Percentiles rank a stretch among this genome's conserved stretches.
These are phyloP conservation scores for Rehmannia glutinosa DNA, from an alignment of 257 asterid species.

Conservation along the genomic window DNA sequence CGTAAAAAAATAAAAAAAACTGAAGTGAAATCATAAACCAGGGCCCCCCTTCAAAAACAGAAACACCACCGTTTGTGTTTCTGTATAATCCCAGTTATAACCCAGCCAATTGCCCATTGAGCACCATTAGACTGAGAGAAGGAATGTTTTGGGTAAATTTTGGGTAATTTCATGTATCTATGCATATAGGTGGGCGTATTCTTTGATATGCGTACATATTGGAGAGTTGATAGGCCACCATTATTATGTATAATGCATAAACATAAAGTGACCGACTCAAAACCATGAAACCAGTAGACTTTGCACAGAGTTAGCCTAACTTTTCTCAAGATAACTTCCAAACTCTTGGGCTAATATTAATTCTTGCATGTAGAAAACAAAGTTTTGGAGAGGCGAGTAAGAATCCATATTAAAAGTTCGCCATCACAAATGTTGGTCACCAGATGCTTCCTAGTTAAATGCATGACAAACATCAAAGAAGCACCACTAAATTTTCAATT, in stretches of 20 bases:
- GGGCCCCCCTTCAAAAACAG: too few relatives aligned
- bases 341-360: too few relatives aligned
- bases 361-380: background rate
- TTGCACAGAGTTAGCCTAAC: background rate
- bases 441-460: background rate
- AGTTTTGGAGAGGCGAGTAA: background rate
- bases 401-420: conserved; percentile 2
- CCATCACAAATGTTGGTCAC: background rate
- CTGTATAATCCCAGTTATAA: background rate
- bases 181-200: too few relatives aligned
- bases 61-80: too few relatives aligned
- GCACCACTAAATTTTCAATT: background rate
- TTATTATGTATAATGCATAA: background rate
- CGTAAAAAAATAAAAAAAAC: too few relatives aligned
- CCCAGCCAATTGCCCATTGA: background rate
- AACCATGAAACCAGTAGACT: background rate
- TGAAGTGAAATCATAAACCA: too few relatives aligned
- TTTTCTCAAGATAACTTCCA: too few relatives aligned
- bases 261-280: background rate
- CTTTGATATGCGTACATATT: too few relatives aligned
- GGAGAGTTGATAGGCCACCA: too few relatives aligned
- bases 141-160: background rate
- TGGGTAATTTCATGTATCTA: too few relatives aligned
- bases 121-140: background rate
- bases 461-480: background rate